Base-by-base conservation (phyloP, 305 asterid genomes). In the Fraxinus floribunda region DNA sequence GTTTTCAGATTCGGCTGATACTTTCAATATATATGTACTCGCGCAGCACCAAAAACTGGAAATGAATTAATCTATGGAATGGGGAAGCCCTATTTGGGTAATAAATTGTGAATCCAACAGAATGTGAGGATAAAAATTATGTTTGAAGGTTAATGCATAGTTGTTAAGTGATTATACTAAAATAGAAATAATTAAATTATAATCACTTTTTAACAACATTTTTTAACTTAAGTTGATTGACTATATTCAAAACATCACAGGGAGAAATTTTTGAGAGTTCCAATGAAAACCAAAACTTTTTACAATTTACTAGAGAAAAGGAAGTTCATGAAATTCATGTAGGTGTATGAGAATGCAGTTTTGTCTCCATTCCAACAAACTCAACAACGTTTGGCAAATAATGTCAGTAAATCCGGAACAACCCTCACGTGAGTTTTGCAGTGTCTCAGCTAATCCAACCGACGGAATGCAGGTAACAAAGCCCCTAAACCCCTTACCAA, bases 1-100 rank as follows among this genome's bases (percentile, higher is more conserved):
- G 83, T 90, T 89, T 84, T 76, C 88, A 8, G 85, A 79, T 5
- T 84, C 87, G 0, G 93, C 90, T 5, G 90, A 87, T 36, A 88
- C 85, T 90, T 92, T 94, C 24, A 22, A 22, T 20, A 8, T 64
- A 7, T 7, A 38, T 7, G 34, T 18, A 18, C 34, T 9, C 1
- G 34, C 34, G 34, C 34, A 4, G 73, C 73, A 29, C 72, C 15
- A 62, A 62, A 62, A 62, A 20, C 0, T 20, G 5, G 57, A 46
- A 46, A 46, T 46, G 57, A 38, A 38, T 38, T 38, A 38, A 38
- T 38, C 44, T 38, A 38, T 38, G 44, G 44, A 38, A 38, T 38
- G 10, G 10, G 44, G 44, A 38, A 38, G 44, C 10, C 44, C 10
- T 38, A 38, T 38, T 38, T 38, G 44, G 10, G 10, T 38, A 38